Evolutionary conservation across 108 stramenopile species (phyloP).

Genomic region (Skeletonema costatum): DNA sequence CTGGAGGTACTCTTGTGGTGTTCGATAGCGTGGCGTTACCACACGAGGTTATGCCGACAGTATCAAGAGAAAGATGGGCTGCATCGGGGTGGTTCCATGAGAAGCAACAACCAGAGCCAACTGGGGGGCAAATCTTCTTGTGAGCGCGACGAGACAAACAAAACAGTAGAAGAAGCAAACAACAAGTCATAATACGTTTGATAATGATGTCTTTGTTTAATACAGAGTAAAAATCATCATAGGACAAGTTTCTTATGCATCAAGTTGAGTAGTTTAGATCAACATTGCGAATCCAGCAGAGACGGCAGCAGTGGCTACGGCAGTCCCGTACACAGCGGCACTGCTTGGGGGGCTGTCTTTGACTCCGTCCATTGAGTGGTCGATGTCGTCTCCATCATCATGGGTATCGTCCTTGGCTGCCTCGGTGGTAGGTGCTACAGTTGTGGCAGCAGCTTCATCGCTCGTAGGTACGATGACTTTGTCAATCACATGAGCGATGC

Average conservation of each 20-base stretch:
- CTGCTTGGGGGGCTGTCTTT: too few relatives aligned
- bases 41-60: conserved; percentile 63
- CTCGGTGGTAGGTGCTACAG: too few relatives aligned
- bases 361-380: too few relatives aligned
- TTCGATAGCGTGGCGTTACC: conserved; percentile 71
- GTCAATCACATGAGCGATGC: too few relatives aligned
- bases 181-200: not conserved
- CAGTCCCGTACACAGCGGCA: too few relatives aligned
- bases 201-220: not conserved
- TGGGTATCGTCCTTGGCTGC: too few relatives aligned
- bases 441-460: too few relatives aligned
- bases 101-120: conserved; percentile 41
- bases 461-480: too few relatives aligned
- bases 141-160: not conserved
- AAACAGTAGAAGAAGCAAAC: not conserved
- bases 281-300: not conserved
- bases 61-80: conserved; percentile 56
- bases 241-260: not conserved
- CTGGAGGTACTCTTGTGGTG: conserved; percentile 52
- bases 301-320: too few relatives aligned
- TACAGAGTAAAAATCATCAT: not conserved
- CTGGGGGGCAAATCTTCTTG: not conserved
- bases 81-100: conserved; percentile 71
- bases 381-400: too few relatives aligned
- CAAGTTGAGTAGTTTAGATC: not conserved